Evolutionary conservation across 2,329 filamentous ascomycete species (phyloP), one percentile per base, ranked within the genome.

Genomic region (Ilyonectria destructans): DNA sequence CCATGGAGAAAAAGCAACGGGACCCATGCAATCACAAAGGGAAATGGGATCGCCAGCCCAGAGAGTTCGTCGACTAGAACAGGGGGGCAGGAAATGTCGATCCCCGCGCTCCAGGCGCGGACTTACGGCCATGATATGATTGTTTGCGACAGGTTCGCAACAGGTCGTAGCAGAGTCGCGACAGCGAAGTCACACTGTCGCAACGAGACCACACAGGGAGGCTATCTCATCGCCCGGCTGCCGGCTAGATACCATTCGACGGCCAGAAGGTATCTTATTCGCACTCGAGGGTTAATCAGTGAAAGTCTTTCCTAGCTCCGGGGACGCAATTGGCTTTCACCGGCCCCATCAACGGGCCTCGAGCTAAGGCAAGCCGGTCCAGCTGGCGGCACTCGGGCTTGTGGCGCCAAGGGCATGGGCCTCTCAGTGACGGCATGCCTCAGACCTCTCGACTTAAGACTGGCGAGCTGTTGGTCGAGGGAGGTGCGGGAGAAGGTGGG

Each of bases 391-490:
- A 71, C 67, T 75, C 72, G 63, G 67, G 23, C 51, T 40, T 51
- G 68, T 71, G 63, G 67, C 60, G 58, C 31, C 71, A 56, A 72
- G 71, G 72, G 63, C 17, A 43, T 37, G 57, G 52, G 45, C 45
- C 58, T 37, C 45, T 21, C 49, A 60, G 73, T 75, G 74, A 75
- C 74, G 74, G 72, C 74, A 75, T 67, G 69, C 61, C 55, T 45
- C 15, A 43, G 56, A 66, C 58, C 60, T 69, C 58, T 57, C 64
- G 65, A 68, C 56, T 65, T 59, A 62, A 58, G 57, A 58, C 45
- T 60, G 58, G 37, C 21, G 65, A 62, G 45, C 35, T 21, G 49
- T n/a, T 59, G 58, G 48, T 60, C 57, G 51, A 58, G 19, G 35
- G 21, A 48, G 19, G 52, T 29, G 52, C 37, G 58, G 40, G 52